Evolutionary conservation across 2,329 filamentous ascomycete species (phyloP), one percentile per base, ranked within the genome.

Genomic region (Colletotrichum theobromicola): DNA sequence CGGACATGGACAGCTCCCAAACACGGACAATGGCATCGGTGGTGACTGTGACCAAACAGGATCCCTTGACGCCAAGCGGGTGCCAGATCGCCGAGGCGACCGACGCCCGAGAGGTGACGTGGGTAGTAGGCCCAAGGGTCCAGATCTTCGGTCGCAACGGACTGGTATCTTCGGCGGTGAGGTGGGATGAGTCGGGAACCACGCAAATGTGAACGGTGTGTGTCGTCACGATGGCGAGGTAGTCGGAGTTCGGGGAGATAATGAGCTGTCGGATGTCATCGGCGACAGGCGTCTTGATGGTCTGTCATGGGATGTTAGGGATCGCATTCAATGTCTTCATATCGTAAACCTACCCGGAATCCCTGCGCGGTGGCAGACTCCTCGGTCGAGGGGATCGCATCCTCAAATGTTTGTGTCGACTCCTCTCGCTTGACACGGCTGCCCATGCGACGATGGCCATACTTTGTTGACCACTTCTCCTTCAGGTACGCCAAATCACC

Each of bases 1-100:
- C 94, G 42, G 93, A 89, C n/a, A 92, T 90, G 32, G 95, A 95
- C 70, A 98, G 83, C 81, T 98, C 96, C 96, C 96, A 98, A 18
- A 98, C 85, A 42, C 97, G 92, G 5, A 98, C 94, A 46, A 96
- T 93, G 8, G 96, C 95, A 82, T 98, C 95, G 67, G 92, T 91
- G 2, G 97, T 98, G 55, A 98, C 90, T 0, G 97, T 98, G 24
- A 98, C 93, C 35, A 99, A 86, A 69, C 94, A 95, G 26, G 92
- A 92, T 35, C 94, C 94, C 75, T 94, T 91, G 13, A 96, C 92
- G 2, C 96, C 96, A 1, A 98, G 87, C 1, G 97, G 97, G 84
- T 99, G 97, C 96, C 97, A 99, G 72, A 98, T 80, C 5, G 93
- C 94, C 2, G 95, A 95, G 26, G 93, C 92, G 71, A 99, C 89